Evolutionary conservation across 2,329 filamentous ascomycete genomes (phyloP).

Genomic region (Neoascochyta sp.): DNA sequence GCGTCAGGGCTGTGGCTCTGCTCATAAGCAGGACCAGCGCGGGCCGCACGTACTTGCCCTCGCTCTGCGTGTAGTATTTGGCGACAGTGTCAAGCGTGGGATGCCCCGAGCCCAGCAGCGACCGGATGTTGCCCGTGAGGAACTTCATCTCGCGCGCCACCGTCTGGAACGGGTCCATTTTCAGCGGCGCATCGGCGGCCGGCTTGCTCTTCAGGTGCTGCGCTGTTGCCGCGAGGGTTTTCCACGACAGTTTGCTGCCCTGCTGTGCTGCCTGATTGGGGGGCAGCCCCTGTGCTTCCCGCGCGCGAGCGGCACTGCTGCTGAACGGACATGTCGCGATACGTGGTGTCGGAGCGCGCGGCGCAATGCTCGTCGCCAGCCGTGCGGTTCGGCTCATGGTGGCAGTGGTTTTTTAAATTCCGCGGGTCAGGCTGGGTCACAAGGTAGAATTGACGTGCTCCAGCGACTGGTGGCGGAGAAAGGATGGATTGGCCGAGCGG

Average conservation of each 20-base stretch:
- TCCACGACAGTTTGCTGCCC: conserved; percentile 64
- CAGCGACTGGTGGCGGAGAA: conserved; percentile 6
- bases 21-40: conserved; percentile 96
- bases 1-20: conserved; percentile 80
- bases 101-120: conserved; percentile 90
- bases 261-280: no score
- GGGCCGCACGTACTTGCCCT: conserved; percentile 94
- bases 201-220: conserved; percentile 68
- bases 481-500: conserved; percentile 6
- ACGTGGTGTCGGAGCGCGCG: conserved; percentile 14
- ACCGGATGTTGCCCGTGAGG: conserved; percentile 86
- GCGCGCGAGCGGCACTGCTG: conserved; percentile 5
- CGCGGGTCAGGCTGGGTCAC: conserved; percentile 1
- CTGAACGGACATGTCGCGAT: conserved; percentile 25
- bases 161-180: conserved; percentile 80
- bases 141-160: conserved; percentile 98
- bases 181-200: conserved; percentile 60
- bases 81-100: conserved; percentile 90
- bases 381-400: conserved; percentile 38
- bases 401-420: conserved; percentile 7
- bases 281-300: conserved; percentile 14
- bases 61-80: conserved; percentile 96
- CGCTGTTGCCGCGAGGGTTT: conserved; percentile 68
- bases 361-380: conserved; percentile 33
- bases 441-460: conserved; percentile 24